Base-by-base conservation (phyloP, 2,329 filamentous ascomycete species). In the Coniella lustricola region DNA sequence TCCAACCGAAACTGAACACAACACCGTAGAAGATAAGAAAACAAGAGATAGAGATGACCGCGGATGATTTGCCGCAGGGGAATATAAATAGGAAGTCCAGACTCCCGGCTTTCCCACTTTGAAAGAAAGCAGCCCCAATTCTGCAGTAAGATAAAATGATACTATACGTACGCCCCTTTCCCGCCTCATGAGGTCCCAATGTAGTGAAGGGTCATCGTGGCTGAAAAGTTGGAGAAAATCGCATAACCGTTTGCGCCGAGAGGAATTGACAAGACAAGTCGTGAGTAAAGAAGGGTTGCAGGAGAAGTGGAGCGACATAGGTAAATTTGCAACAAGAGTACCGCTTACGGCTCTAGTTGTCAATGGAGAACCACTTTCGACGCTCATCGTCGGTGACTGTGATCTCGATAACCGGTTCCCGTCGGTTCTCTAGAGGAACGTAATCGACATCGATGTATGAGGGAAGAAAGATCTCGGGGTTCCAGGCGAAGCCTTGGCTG, bases 401-500 rank as follows among this genome's bases (percentile, higher is more conserved):
- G 56, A 91, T 90, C 62, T 91, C 87, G 66, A 87, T 74, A 43
- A 91, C 84, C 1, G 85, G 85, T 56, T 90, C 86, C 60, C 82
- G 82, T 56, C 80, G 81, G 63, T 84, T 81, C 64, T 90, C 85
- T 60, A 90, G 76, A 36, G 86, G 84, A 33, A 81, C 76, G 62
- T 86, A 86, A 57, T 88, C 83, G 70, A 78, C 81, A 65, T 87
- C 84, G 59, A 85, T 71, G 63, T 89, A 89, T 7, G 84, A 87
- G 1, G 86, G 86, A 2, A 90, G 76, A 67, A 90, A 90, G 64
- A 90, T 87, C 62, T 90, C 86, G 64, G 86, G 85, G 65, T 90
- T 90, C 86, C 86, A 91, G 53, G 83, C 81, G 61, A 89, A 91
- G 49, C 86, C 86, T 67, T 91, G 86, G 60, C 82, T 85, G 5